These are phyloP conservation scores for Taphrina populina DNA, from an alignment of 1,139 yeast genomes.

Conservation along the genomic window DNA sequence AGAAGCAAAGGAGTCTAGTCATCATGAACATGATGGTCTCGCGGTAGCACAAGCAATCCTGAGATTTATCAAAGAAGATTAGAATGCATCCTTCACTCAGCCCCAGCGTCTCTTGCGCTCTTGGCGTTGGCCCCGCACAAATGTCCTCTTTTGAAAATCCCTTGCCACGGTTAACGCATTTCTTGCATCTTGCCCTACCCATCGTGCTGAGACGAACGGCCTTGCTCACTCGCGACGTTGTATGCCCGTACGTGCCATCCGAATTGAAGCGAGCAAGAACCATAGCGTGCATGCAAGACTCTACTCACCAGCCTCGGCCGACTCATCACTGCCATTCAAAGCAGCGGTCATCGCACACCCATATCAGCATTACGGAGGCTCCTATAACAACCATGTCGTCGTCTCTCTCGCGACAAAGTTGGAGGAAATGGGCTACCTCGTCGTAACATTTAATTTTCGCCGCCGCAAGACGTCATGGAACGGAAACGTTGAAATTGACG, in stretches of 20 bases:
- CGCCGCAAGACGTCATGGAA: conserved; percentile 24
- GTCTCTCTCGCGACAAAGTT: conserved; percentile 14
- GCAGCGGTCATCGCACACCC: conserved; percentile 29
- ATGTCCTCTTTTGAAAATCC: too few relatives aligned
- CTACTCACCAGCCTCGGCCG: conserved; percentile 17
- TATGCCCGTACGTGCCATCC: conserved; percentile 29
- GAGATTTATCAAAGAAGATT: conserved; percentile 24
- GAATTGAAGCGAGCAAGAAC: conserved; percentile 24
- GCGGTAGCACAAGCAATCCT: conserved; percentile 24
- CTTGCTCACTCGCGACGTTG: too few relatives aligned
- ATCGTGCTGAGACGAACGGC: too few relatives aligned
- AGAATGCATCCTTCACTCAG: conserved; percentile 1
- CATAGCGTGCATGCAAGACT: conserved; percentile 29
- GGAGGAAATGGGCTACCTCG: conserved; percentile 23
- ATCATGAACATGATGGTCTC: conserved; percentile 28
- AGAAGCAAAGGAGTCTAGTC: conserved; percentile 27
- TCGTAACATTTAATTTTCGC: conserved; percentile 28
- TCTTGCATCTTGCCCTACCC: too few relatives aligned
- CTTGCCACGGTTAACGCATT: too few relatives aligned
- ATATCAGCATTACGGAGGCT: conserved; percentile 14
- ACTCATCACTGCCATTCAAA: conserved; percentile 12
- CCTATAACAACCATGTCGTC: conserved; percentile 29
- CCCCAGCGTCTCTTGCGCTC: too few relatives aligned
- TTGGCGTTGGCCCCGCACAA: too few relatives aligned
- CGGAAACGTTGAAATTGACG: conserved; percentile 24